Evolutionary conservation across 83 land plant species (phyloP), one percentile per base, ranked within the genome.

Genomic region (Diphasiastrum complanatum): DNA sequence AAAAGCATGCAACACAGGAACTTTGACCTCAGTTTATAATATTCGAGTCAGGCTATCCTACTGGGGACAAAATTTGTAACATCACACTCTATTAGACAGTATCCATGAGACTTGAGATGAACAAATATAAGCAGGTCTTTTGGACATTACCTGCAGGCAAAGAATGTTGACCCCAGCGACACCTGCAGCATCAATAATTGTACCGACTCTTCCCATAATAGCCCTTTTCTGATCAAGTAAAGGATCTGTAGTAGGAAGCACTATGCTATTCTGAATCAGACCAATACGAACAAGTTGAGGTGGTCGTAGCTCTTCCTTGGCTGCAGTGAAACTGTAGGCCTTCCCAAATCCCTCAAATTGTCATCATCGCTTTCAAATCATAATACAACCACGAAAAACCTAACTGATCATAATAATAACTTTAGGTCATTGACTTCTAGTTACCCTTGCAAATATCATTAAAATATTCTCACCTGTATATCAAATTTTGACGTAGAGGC

Each of bases 171-270:
- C 99, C 24, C 89, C 84, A 20, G 89, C 78, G 61, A 72, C 64
- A 28, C 86, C 99, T 34, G 99, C 99, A 56, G 91, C 83, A 40
- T 83, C 83, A 71, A 95, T 84, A 45, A 95, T 72, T 1, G 66
- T 51, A 31, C 77, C 73, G 30, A 95, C 40, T 69, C 85, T 80
- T 53, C 78, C 54, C 81, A 82, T 80, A 47, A 95, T 83, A 33
- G 92, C 89, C 28, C 26, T 78, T 51, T 71, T 89, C 57, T 95
- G 99, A 30, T 85, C 87, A 34, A 53, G 26, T 61, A 89, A 76
- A 32, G 85, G 79, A 20, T 79, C 73, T 32, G 83, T 81, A 8
- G 99, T 95, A 19, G 99, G 97, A 47, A 79, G 75, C 47, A 76
- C 86, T 50, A 86, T 84, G 18, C 86, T 77, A 55, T 89, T 89